phyloP scores from a whole-genome alignment of 192 early-diverging fungal species.

The Linnemannia exigua region DNA sequence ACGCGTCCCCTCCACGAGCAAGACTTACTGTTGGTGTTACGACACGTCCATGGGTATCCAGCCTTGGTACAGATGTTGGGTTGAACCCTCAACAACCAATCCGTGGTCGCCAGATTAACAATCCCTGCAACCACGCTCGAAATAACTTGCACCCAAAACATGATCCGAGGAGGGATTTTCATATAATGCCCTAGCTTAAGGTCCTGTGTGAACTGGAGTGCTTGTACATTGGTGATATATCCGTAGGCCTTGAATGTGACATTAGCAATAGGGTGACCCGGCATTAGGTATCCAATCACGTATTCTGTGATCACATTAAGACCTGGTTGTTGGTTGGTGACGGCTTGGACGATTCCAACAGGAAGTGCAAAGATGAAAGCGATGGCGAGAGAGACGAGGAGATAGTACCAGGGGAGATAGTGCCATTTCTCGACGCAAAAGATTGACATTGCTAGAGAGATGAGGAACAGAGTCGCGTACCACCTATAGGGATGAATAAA shows the following conservation, averaged over 20 bases:
- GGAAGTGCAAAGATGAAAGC: constrained; percentile 60
- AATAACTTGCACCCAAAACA: constrained; percentile 65
- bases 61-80: constrained; percentile 54
- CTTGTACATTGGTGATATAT: constrained; percentile 62
- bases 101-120: constrained; percentile 55
- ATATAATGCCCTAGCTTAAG: constrained; percentile 75
- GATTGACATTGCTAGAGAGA: constrained; percentile 25
- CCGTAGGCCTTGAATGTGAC: constrained; percentile 72
- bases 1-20: no score
- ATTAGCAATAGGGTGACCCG: constrained; percentile 64
- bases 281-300: constrained; percentile 65
- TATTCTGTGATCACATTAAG: constrained; percentile 70
- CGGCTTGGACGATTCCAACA: constrained; percentile 63
- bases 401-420: constrained; percentile 32
- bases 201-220: constrained; percentile 64
- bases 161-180: constrained; percentile 70
- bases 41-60: constrained; percentile 47
- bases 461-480: constrained; percentile 23
- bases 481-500: not conserved
- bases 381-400: constrained; percentile 53
- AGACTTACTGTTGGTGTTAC: constrained; percentile 60
- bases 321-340: constrained; percentile 61
- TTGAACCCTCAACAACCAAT: constrained; percentile 35
- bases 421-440: constrained; percentile 28
- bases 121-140: constrained; percentile 60